phyloP scores from a whole-genome alignment of 73 alveolate species.

The Symbiodinium pilosum region DNA sequence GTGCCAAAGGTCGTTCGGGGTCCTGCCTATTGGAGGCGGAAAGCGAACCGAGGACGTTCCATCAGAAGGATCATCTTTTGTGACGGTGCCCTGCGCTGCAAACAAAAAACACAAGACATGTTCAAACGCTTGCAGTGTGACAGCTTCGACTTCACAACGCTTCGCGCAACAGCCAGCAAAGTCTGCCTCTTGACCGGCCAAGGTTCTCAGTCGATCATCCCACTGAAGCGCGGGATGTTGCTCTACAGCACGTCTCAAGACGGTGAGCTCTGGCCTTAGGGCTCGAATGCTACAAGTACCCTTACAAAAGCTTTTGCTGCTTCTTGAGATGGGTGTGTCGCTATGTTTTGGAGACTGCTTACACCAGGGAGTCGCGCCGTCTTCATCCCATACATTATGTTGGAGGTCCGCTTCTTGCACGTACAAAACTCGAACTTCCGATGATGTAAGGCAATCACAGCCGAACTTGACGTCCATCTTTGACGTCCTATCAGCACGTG shows the following conservation, averaged over 20 bases:
- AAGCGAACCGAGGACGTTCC: background rate
- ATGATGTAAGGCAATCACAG: background rate
- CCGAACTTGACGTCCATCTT: slow-evolving; percentile 14
- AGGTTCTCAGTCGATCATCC: background rate
- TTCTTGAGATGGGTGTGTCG: too few species aligned
- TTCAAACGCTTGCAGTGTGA: too few species aligned
- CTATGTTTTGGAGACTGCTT: too few species aligned
- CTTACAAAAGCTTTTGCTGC: too few species aligned
- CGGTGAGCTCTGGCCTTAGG: background rate
- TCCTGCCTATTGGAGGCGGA: background rate
- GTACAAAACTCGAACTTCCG: too few species aligned
- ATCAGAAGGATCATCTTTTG: background rate
- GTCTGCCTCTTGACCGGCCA: background rate
- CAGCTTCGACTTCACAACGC: background rate
- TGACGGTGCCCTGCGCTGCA: background rate
- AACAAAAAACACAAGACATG: too few species aligned
- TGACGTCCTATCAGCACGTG: too few species aligned
- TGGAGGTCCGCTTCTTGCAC: too few species aligned
- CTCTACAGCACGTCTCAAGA: slow-evolving; percentile 7
- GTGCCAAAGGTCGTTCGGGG: background rate
- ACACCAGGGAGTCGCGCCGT: too few species aligned
- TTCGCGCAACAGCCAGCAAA: background rate
- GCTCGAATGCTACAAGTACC: too few species aligned
- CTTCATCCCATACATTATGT: too few species aligned
- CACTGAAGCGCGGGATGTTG: slow-evolving; percentile 5